These are phyloP conservation scores for Phyllosticta citriasiana DNA, from an alignment of 2,329 filamentous ascomycete genomes.

Conservation along the genomic window DNA sequence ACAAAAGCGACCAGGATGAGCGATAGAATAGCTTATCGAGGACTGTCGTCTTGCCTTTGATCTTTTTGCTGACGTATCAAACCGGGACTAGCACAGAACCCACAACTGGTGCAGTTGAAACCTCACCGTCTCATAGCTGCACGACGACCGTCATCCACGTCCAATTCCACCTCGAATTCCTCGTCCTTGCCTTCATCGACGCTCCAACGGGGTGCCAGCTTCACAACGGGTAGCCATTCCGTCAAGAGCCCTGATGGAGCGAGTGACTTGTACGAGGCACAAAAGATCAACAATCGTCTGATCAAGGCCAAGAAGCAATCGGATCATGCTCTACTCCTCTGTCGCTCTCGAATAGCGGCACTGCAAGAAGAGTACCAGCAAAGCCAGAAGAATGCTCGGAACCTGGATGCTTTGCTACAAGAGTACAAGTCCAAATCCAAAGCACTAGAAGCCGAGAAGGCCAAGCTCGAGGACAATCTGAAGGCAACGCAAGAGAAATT, in stretches of 20 bases:
- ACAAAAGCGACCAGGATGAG: neutral
- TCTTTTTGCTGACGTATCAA: neutral
- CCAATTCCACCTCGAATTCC: neutral
- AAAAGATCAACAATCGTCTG: conserved; percentile 24
- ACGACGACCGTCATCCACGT: neutral
- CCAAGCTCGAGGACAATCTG: conserved; percentile 17
- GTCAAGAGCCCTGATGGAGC: neutral
- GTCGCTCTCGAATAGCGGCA: conserved; percentile 24
- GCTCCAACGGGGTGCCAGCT: conserved; percentile 4
- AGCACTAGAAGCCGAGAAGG: conserved; percentile 20
- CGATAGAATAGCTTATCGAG: neutral
- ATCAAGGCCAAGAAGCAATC: conserved; percentile 28
- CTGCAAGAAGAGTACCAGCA: conserved; percentile 14
- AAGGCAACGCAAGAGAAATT: conserved; percentile 18
- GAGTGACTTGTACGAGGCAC: conserved; percentile 18
- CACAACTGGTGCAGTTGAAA: neutral
- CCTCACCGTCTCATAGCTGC: conserved; percentile 2
- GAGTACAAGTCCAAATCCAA: conserved; percentile 22
- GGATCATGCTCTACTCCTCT: conserved; percentile 25
- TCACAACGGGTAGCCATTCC: neutral
- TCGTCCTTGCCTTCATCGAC: conserved; percentile 12
- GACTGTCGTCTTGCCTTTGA: neutral
- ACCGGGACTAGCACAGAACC: neutral
- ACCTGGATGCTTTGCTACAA: conserved; percentile 17
- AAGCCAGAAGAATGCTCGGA: conserved; percentile 16